Percentiles rank a stretch among this genome's conserved stretches.
These are phyloP conservation scores for Elaeagnus macrophylla DNA, from an alignment of 306 rosid genomes.

Conservation along the genomic window DNA sequence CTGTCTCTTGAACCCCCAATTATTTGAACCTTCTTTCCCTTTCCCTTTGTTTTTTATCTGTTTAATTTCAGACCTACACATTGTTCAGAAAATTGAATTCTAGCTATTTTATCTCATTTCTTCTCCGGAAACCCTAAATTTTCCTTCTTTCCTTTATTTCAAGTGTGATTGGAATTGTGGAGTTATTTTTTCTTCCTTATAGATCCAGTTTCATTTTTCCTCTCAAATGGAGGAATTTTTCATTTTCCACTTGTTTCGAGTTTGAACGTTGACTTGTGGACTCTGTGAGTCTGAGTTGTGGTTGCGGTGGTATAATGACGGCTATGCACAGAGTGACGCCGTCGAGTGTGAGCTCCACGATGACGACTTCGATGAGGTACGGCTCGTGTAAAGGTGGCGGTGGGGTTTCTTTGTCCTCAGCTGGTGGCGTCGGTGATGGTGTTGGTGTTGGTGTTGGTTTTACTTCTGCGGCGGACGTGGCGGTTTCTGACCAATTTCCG, in stretches of 20 bases:
- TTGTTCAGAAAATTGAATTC: neutral
- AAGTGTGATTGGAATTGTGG: neutral
- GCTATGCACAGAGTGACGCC: constrained; percentile 41
- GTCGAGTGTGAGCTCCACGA: constrained; percentile 19
- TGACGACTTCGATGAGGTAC: constrained; percentile 18
- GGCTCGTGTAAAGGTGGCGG: constrained; percentile 19
- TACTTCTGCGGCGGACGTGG: neutral
- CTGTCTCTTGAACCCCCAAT: neutral
- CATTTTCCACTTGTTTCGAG: neutral
- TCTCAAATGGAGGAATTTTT: constrained; percentile 3
- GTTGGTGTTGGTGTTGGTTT: neutral
- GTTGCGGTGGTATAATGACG: constrained; percentile 26
- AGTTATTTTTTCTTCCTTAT: neutral
- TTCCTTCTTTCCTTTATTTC: neutral
- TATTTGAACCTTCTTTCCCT: constrained; percentile 1
- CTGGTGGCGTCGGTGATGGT: neutral
- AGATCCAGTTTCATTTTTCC: constrained; percentile 14
- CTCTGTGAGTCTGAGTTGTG: neutral
- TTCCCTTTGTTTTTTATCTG: neutral
- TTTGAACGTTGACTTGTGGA: neutral
- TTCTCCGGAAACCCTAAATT: neutral
- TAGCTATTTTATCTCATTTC: neutral
- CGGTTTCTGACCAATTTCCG: constrained; percentile 27
- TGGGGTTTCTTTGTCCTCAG: constrained; percentile 4
- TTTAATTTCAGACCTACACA: neutral